These are phyloP conservation scores for Forsythia viridissima DNA, from an alignment of 257 asterid species.

Conservation along the genomic window DNA sequence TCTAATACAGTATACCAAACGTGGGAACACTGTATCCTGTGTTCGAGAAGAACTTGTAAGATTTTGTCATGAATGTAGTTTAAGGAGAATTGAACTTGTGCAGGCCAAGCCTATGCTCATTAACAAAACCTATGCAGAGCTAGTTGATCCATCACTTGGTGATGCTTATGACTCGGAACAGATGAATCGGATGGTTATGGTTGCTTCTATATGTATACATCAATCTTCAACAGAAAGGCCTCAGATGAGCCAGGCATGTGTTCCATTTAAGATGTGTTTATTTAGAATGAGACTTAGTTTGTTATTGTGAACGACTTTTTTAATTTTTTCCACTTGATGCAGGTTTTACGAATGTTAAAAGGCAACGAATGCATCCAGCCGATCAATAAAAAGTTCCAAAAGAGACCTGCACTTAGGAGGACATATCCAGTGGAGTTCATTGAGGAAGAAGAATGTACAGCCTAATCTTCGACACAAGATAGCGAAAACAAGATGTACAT, in stretches of 20 bases:
- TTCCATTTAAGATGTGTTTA: slow-evolving; percentile 16
- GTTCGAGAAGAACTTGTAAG: not conserved
- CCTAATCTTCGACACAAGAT: slow-evolving; percentile 15
- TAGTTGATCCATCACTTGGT: slow-evolving; percentile 71
- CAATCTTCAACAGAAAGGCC: slow-evolving; percentile 78
- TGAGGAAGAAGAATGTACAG: slow-evolving; percentile 42
- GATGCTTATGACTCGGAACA: slow-evolving; percentile 61
- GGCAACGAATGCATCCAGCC: slow-evolving; percentile 57
- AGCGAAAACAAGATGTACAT: not conserved
- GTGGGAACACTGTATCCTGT: not conserved
- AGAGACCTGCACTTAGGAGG: slow-evolving; percentile 70
- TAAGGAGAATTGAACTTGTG: slow-evolving; percentile 11
- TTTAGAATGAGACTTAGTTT: not conserved
- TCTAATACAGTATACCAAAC: not conserved
- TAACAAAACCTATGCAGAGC: slow-evolving; percentile 41
- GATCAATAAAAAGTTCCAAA: slow-evolving; percentile 66
- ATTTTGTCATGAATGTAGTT: not conserved
- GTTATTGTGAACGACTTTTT: not conserved
- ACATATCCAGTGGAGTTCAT: slow-evolving; percentile 41
- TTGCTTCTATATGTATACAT: slow-evolving; percentile 74
- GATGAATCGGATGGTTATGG: slow-evolving; percentile 58
- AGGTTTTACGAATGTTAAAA: slow-evolving; percentile 76
- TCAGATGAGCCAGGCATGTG: slow-evolving; percentile 80
- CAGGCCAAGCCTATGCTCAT: slow-evolving; percentile 85
- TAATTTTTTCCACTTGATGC: slow-evolving; percentile 4